Percentiles rank a stretch among this genome's conserved stretches.
Evolutionary conservation across 2,329 filamentous ascomycete species (phyloP).

Genomic region (Diaporthe capsici): DNA sequence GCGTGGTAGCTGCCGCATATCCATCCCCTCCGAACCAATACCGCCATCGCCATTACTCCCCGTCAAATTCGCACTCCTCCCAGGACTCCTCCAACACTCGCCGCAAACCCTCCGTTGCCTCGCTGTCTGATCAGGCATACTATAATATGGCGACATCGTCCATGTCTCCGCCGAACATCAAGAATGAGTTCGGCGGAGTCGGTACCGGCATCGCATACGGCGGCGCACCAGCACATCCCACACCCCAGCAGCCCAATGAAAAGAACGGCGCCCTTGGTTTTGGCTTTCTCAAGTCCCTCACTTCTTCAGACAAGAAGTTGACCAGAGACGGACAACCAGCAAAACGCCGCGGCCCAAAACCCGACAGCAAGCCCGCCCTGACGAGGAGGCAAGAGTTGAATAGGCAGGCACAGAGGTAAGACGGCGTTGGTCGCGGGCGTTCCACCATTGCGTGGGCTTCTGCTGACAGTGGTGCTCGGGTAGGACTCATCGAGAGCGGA

Average conservation of each 20-base stretch:
- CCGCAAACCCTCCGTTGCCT: not conserved
- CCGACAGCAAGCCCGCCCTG: slow-evolving; percentile 93
- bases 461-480: slow-evolving; percentile 44
- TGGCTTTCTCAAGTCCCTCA: slow-evolving; percentile 72
- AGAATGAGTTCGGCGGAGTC: slow-evolving; percentile 37
- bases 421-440: slow-evolving; percentile 32
- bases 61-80: not conserved
- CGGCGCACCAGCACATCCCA: slow-evolving; percentile 18
- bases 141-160: slow-evolving; percentile 34
- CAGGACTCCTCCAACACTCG: slow-evolving; percentile 11
- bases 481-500: slow-evolving; percentile 96
- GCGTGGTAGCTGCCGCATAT: slow-evolving; percentile 31
- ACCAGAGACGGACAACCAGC: slow-evolving; percentile 89
- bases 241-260: slow-evolving; percentile 41
- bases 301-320: slow-evolving; percentile 78
- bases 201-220: slow-evolving; percentile 40
- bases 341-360: slow-evolving; percentile 94
- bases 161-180: slow-evolving; percentile 38
- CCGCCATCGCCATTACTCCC: slow-evolving; percentile 16
- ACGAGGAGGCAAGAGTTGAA: slow-evolving; percentile 95
- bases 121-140: slow-evolving; percentile 5
- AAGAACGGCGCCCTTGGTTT: slow-evolving; percentile 62
- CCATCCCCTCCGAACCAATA: slow-evolving; percentile 17
- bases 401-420: slow-evolving; percentile 92
- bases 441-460: too few relatives aligned